Conservation (phyloP, 345 rosid genomes). For the Gossypium australe region DNA sequence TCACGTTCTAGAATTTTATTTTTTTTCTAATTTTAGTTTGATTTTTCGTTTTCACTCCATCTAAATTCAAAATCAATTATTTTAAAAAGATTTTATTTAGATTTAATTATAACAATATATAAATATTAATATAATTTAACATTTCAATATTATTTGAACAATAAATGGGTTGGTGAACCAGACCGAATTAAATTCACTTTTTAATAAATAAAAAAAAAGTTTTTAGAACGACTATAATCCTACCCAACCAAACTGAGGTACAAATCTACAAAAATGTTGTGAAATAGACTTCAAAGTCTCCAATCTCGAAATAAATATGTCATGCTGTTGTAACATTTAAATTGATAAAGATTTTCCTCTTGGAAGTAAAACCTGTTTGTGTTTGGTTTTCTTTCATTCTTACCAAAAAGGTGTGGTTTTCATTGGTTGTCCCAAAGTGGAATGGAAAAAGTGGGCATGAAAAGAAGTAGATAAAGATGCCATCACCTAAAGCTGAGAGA, state of each 20-base stretch:
- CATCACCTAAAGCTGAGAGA: not conserved
- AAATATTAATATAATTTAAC: too few relatives aligned
- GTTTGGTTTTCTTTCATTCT: not conserved
- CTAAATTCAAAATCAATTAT: too few relatives aligned
- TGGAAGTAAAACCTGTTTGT: not conserved
- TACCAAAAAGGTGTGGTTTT: not conserved
- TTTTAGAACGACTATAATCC: too few relatives aligned
- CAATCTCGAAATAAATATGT: not conserved
- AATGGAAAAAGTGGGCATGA: not conserved
- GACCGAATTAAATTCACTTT: not conserved
- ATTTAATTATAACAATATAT: too few relatives aligned
- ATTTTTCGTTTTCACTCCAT: too few relatives aligned
- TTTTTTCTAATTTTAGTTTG: too few relatives aligned
- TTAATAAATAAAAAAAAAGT: not conserved
- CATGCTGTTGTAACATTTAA: not conserved
- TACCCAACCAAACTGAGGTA: too few relatives aligned
- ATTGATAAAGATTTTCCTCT: constrained; percentile 1
- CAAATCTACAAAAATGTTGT: not conserved
- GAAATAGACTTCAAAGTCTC: not conserved
- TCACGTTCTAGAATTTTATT: too few relatives aligned
- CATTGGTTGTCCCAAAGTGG: constrained; percentile 8
- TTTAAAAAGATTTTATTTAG: too few relatives aligned
- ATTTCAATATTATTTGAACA: too few relatives aligned
- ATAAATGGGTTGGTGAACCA: not conserved
- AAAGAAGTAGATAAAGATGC: constrained; percentile 2